Evolutionary conservation across 2,329 filamentous ascomycete genomes (phyloP).

Genomic region (Ophiocordyceps unilateralis): DNA sequence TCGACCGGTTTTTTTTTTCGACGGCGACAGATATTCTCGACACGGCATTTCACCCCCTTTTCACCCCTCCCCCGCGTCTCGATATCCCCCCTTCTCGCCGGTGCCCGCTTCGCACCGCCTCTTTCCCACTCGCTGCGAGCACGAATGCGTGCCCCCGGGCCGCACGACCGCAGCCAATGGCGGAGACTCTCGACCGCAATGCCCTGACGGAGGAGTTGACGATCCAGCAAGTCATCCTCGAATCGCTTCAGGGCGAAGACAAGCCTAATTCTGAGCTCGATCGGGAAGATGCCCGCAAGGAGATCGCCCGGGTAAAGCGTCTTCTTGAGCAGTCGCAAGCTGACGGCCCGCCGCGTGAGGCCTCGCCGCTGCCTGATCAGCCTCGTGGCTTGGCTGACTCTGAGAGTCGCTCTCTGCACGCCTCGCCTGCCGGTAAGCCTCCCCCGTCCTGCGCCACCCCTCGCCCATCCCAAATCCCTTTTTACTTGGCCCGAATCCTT

Average conservation of each 20-base stretch:
- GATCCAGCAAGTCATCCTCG: conserved; percentile 24
- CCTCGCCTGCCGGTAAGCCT: not conserved
- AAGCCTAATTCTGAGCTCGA: conserved; percentile 12
- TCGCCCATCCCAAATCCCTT: not conserved
- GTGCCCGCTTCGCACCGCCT: not conserved
- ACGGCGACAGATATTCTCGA: no score
- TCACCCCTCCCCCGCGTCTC: no score
- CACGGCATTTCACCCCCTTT: no score
- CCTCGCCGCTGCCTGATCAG: not conserved
- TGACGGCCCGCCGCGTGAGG: not conserved
- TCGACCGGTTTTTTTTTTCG: no score
- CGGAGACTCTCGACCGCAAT: not conserved
- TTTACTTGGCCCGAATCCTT: not conserved
- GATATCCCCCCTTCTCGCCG: not conserved
- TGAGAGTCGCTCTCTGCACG: not conserved
- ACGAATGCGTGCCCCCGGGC: not conserved
- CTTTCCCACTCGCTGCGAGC: not conserved
- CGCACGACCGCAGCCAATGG: not conserved
- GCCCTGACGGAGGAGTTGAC: conserved; percentile 21
- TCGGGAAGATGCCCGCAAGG: conserved; percentile 8
- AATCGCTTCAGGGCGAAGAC: conserved; percentile 17
- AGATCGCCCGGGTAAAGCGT: conserved; percentile 16
- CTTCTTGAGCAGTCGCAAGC: conserved; percentile 6
- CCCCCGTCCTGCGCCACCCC: not conserved
- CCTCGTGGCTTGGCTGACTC: not conserved